A percentile compares a stretch with the other conserved stretches of the same genome.
Evolutionary conservation across 2,329 filamentous ascomycete species (phyloP).

Genomic region (Colletotrichum abscissum): DNA sequence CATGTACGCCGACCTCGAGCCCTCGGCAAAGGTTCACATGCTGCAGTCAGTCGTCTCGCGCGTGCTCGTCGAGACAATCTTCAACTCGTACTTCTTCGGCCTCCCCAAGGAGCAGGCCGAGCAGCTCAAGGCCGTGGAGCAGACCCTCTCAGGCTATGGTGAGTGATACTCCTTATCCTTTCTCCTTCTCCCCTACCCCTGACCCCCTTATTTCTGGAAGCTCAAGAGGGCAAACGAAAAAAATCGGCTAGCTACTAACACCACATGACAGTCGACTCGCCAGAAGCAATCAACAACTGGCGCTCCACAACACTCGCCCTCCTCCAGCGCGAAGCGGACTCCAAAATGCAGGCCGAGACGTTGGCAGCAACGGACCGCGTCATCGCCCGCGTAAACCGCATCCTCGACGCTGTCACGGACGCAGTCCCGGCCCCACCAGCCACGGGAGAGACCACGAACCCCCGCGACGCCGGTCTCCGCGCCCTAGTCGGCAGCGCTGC

Average conservation of each 20-base stretch:
- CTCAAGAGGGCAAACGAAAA: not conserved
- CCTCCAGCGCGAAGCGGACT: constrained; percentile 63
- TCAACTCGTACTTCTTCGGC: constrained; percentile 73
- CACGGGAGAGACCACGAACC: not conserved
- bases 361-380: constrained; percentile 53
- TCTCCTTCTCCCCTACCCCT: not conserved
- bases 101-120: constrained; percentile 64
- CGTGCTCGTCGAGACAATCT: constrained; percentile 70
- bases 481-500: constrained; percentile 64
- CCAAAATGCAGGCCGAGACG: constrained; percentile 60
- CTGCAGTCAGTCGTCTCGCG: constrained; percentile 71
- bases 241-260: not conserved
- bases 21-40: constrained; percentile 68
- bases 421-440: constrained; percentile 46
- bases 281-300: constrained; percentile 72
- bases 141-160: constrained; percentile 49
- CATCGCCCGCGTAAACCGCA: constrained; percentile 57
- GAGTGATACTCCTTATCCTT: constrained; percentile 9
- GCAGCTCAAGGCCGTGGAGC: constrained; percentile 62
- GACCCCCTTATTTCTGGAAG: too few species aligned
- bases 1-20: constrained; percentile 66
- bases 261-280: constrained; percentile 49
- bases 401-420: constrained; percentile 63
- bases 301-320: constrained; percentile 72
- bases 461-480: constrained; percentile 64